These are phyloP conservation scores for Castanea sativa DNA, from an alignment of 306 rosid genomes.

Conservation along the genomic window DNA sequence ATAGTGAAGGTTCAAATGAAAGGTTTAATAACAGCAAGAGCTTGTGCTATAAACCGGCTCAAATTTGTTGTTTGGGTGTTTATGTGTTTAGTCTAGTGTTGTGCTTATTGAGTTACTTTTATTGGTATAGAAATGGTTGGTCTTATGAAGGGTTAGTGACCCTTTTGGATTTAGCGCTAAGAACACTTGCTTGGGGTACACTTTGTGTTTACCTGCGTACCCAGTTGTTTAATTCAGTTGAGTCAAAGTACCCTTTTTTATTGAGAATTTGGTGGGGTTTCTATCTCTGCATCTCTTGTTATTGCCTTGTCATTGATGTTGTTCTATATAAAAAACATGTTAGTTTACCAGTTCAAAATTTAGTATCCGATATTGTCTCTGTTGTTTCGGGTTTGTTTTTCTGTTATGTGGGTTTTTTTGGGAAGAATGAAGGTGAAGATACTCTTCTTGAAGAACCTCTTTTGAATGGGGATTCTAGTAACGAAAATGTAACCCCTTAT, in stretches of 20 bases:
- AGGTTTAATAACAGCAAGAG: constrained; percentile 11
- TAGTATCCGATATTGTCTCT: constrained; percentile 33
- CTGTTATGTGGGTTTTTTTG: constrained; percentile 28
- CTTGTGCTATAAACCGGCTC: constrained; percentile 21
- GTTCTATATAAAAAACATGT: constrained; percentile 20
- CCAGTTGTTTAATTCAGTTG: constrained; percentile 11
- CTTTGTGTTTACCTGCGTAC: constrained; percentile 32
- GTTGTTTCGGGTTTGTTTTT: constrained; percentile 38
- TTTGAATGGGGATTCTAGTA: constrained; percentile 30
- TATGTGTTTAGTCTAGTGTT: constrained; percentile 39
- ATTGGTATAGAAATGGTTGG: constrained; percentile 39
- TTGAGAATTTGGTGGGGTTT: constrained; percentile 53
- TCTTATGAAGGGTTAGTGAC: constrained; percentile 36
- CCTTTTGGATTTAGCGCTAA: constrained; percentile 43
- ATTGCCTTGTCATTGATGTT: constrained; percentile 30
- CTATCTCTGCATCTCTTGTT: constrained; percentile 35
- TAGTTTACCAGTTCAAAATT: constrained; percentile 22
- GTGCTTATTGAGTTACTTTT: constrained; percentile 45
- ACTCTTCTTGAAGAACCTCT: constrained; percentile 40
- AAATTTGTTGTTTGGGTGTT: constrained; percentile 25
- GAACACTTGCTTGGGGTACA: constrained; percentile 45
- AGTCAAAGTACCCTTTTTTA: constrained; percentile 23
- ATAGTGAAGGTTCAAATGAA: constrained; percentile 22
- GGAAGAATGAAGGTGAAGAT: constrained; percentile 20
- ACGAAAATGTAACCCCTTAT: constrained; percentile 33